Evolutionary conservation across 257 asterid genomes (phyloP).

Genomic region (Vinca minor): DNA sequence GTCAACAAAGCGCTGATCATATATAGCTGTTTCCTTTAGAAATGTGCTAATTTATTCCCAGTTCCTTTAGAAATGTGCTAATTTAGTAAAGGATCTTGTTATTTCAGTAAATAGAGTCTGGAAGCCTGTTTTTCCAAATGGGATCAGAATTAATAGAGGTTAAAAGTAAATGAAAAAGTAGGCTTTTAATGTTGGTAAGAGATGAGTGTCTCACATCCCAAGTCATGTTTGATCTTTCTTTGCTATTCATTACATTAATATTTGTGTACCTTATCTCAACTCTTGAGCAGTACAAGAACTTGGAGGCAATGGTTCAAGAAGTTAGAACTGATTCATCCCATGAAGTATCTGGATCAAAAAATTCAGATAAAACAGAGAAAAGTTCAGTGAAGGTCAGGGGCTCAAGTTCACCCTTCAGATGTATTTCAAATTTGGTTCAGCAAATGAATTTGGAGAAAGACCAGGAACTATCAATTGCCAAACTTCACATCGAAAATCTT

Average conservation of each 20-base stretch:
- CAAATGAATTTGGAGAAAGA: constrained; percentile 84
- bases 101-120: not conserved
- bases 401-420: constrained; percentile 85
- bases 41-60: not conserved
- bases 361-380: constrained; percentile 48
- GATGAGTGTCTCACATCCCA: not conserved
- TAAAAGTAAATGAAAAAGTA: not conserved
- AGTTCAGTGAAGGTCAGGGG: constrained; percentile 57
- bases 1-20: not conserved
- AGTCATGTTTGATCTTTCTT: constrained; percentile 1
- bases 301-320: constrained; percentile 68
- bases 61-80: not conserved
- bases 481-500: constrained; percentile 60
- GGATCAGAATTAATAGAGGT: not conserved
- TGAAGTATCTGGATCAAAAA: constrained; percentile 32
- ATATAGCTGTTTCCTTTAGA: not conserved
- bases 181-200: not conserved
- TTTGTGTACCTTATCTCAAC: constrained; percentile 14
- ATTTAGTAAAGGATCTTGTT: not conserved
- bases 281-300: constrained; percentile 60
- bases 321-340: constrained; percentile 46
- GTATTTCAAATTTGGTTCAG: constrained; percentile 75
- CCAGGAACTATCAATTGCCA: constrained; percentile 57
- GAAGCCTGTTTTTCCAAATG: not conserved
- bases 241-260: constrained; percentile 9